Percentiles rank a stretch among this genome's conserved stretches.
phyloP scores from a whole-genome alignment of 768 basidiomycete genomes.

The Leccinum uliginosum region DNA sequence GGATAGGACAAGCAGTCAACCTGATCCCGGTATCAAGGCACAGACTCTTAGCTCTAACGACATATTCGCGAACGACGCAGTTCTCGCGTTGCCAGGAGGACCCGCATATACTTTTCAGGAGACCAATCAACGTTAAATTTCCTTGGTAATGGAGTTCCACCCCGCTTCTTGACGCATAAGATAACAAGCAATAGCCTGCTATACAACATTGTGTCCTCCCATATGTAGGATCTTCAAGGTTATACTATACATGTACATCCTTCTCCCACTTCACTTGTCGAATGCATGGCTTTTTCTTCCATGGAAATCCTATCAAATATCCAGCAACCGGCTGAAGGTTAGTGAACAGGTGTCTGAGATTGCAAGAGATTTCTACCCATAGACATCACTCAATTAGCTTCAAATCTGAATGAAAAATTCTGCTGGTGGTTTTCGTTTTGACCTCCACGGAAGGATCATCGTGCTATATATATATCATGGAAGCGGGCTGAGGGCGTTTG shows the following conservation, averaged over 20 bases:
- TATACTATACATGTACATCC: slow-evolving; percentile 4
- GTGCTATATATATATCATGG: not conserved
- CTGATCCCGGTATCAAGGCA: slow-evolving; percentile 6
- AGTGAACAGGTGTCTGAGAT: not conserved
- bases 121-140: slow-evolving; percentile 3
- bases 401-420: not conserved
- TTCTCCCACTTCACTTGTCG: not conserved
- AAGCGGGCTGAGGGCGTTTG: not conserved
- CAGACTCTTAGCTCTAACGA: slow-evolving; percentile 5
- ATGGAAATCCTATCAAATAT: slow-evolving; percentile 9
- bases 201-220: not conserved
- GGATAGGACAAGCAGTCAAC: not conserved
- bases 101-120: slow-evolving; percentile 2
- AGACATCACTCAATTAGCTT: slow-evolving; percentile 11
- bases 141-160: not conserved
- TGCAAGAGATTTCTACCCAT: not conserved
- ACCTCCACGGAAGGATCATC: slow-evolving; percentile 2
- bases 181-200: not conserved
- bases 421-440: not conserved
- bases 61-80: slow-evolving; percentile 6
- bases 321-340: not conserved
- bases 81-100: not conserved
- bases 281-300: not conserved
- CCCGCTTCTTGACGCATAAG: not conserved
- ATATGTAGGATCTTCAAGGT: slow-evolving; percentile 2